A percentile compares a stretch with the other conserved stretches of the same genome.
These are phyloP conservation scores for Cryptosporidium bovis DNA, from an alignment of 169 alveolate genomes.

Conservation along the genomic window DNA sequence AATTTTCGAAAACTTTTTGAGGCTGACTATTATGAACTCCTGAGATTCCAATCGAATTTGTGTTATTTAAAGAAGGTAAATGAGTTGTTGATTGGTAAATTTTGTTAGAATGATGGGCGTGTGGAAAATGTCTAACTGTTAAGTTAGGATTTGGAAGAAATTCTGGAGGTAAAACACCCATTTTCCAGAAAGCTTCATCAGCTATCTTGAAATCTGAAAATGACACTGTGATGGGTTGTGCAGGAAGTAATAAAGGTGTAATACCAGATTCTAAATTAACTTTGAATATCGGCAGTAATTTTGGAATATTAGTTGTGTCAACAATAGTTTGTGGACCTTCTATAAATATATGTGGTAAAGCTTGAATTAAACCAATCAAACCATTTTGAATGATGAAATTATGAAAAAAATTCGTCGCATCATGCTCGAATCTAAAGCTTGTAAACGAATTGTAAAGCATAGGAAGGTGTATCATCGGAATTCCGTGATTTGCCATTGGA, in stretches of 20 bases:
- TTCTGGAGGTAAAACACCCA: constrained; percentile 56
- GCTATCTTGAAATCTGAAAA: constrained; percentile 61
- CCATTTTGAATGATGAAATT: constrained; percentile 50
- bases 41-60: too few relatives aligned
- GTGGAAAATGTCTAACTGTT: not conserved
- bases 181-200: constrained; percentile 67
- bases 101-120: not conserved
- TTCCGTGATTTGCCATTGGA: constrained; percentile 52
- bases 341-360: constrained; percentile 68
- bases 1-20: too few relatives aligned
- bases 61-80: too few relatives aligned
- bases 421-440: constrained; percentile 63
- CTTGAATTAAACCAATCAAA: constrained; percentile 52
- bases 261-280: constrained; percentile 44
- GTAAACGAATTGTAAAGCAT: constrained; percentile 61
- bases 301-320: constrained; percentile 49
- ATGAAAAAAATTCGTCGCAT: constrained; percentile 66
- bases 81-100: too few relatives aligned
- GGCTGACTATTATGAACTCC: too few relatives aligned
- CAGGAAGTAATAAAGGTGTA: constrained; percentile 74
- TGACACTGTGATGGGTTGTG: constrained; percentile 46
- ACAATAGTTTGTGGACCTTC: constrained; percentile 71
- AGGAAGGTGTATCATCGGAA: constrained; percentile 69
- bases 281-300: constrained; percentile 32
- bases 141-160: constrained; percentile 8